Conservation (phyloP, 768 basidiomycete species). For the Peribolospora baueri region DNA sequence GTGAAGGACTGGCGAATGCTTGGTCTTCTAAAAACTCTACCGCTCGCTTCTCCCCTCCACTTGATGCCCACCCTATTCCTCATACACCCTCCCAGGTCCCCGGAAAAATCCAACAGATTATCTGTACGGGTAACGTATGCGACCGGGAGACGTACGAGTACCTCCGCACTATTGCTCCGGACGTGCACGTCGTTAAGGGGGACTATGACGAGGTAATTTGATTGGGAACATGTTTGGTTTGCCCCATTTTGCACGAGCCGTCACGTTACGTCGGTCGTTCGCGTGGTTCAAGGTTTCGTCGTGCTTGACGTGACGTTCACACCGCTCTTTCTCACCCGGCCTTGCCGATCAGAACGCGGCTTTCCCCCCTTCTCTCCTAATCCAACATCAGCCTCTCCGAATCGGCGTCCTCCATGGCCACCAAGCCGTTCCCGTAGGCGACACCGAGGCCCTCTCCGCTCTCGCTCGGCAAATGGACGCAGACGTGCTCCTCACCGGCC, state of each 20-base stretch:
- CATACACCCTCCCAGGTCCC: slow-evolving; percentile 27
- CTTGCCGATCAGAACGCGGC: slow-evolving; percentile 28
- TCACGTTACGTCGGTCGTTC: neutral
- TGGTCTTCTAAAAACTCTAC: neutral
- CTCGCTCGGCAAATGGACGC: slow-evolving; percentile 93
- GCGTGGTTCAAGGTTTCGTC: neutral
- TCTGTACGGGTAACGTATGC: slow-evolving; percentile 92
- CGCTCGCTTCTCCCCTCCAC: neutral
- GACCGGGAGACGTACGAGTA: slow-evolving; percentile 96
- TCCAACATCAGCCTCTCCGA: slow-evolving; percentile 59
- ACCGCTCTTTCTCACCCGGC: neutral
- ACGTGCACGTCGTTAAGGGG: slow-evolving; percentile 72
- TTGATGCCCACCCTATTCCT: neutral
- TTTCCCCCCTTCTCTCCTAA: slow-evolving; percentile 56
- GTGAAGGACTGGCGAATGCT: neutral
- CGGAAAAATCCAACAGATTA: slow-evolving; percentile 92
- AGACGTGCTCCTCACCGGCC: slow-evolving; percentile 77
- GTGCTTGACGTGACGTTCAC: neutral
- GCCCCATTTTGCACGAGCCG: too few species aligned
- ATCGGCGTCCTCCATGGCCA: slow-evolving; percentile 88
- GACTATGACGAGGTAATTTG: slow-evolving; percentile 75
- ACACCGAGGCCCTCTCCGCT: slow-evolving; percentile 65
- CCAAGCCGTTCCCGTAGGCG: slow-evolving; percentile 75
- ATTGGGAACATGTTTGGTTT: neutral
- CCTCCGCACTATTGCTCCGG: slow-evolving; percentile 64